Percentiles rank a stretch among this genome's conserved stretches.
phyloP scores from a whole-genome alignment of 208 protist genomes.

The Trypanosoma theileri region DNA sequence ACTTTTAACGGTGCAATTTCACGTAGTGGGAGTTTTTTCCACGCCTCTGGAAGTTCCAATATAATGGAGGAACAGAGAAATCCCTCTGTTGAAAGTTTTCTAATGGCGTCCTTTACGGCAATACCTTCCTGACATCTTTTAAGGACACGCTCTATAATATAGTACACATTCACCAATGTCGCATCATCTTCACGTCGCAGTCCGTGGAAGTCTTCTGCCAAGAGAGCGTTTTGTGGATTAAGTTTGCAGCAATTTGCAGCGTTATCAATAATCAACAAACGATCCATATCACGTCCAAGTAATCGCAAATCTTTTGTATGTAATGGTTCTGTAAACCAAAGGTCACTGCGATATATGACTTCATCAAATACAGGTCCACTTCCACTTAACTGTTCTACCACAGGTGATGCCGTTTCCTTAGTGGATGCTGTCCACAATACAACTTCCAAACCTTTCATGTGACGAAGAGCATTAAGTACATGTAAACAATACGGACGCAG shows the following conservation, averaged over 20 bases:
- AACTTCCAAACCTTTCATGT: conserved; percentile 87
- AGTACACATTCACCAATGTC: conserved; percentile 88
- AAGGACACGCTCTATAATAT: conserved; percentile 77
- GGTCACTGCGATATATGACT: conserved; percentile 81
- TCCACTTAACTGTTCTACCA: conserved; percentile 80
- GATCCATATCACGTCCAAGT: conserved; percentile 88
- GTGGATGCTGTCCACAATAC: conserved; percentile 93
- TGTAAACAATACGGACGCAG: conserved; percentile 87
- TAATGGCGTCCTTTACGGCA: conserved; percentile 50
- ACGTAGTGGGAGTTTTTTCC: conserved; percentile 64
- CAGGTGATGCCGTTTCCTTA: conserved; percentile 79
- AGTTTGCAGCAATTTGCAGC: conserved; percentile 91
- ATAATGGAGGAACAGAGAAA: conserved; percentile 63
- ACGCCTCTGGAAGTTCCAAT: conserved; percentile 62
- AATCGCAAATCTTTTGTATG: conserved; percentile 93
- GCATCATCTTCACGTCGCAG: conserved; percentile 56
- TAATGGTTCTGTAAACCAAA: conserved; percentile 90
- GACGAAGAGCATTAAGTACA: conserved; percentile 80
- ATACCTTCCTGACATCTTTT: conserved; percentile 37
- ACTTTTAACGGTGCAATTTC: conserved; percentile 80
- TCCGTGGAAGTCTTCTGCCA: conserved; percentile 90
- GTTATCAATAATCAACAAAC: conserved; percentile 91
- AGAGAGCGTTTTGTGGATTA: conserved; percentile 78
- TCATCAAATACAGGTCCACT: conserved; percentile 85
- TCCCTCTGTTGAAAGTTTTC: conserved; percentile 48